phyloP scores from a whole-genome alignment of 345 rosid genomes.

The Moricandia arvensis region DNA sequence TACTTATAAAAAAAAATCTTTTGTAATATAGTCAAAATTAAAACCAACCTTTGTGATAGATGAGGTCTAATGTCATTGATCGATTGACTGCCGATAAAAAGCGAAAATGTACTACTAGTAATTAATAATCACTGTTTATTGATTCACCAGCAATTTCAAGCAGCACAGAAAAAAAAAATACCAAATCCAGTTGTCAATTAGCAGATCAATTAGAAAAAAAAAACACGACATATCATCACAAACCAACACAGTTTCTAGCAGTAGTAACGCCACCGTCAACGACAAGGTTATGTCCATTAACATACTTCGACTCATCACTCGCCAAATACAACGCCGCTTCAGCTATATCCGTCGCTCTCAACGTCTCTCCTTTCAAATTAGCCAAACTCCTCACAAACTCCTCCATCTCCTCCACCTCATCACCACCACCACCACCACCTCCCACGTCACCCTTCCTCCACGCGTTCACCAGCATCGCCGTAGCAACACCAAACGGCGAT shows the following conservation, averaged over 20 bases:
- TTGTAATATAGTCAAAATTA: too few relatives aligned
- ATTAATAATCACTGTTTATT: slow-evolving; percentile 18
- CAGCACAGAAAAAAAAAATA: not conserved
- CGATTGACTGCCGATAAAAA: not conserved
- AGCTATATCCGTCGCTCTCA: slow-evolving; percentile 68
- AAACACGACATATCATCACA: slow-evolving; percentile 39
- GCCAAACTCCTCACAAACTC: slow-evolving; percentile 67
- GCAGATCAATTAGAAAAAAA: slow-evolving; percentile 7
- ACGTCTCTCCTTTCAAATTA: slow-evolving; percentile 55
- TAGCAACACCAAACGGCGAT: slow-evolving; percentile 88
- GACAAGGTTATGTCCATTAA: slow-evolving; percentile 83
- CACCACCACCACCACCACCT: slow-evolving; percentile 39
- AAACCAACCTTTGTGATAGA: too few relatives aligned
- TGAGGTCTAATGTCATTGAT: not conserved
- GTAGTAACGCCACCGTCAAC: slow-evolving; percentile 85
- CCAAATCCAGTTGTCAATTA: slow-evolving; percentile 23
- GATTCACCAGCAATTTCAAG: slow-evolving; percentile 14
- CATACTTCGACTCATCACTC: slow-evolving; percentile 81
- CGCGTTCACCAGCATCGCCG: slow-evolving; percentile 67
- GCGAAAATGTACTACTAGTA: not conserved
- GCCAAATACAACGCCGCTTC: slow-evolving; percentile 81
- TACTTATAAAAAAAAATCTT: too few relatives aligned
- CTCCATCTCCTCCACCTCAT: slow-evolving; percentile 62
- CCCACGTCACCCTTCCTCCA: slow-evolving; percentile 51
- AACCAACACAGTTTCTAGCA: slow-evolving; percentile 72